phyloP scores from a whole-genome alignment of 2,329 filamentous ascomycete species.

The Nigrograna mackinnonii region DNA sequence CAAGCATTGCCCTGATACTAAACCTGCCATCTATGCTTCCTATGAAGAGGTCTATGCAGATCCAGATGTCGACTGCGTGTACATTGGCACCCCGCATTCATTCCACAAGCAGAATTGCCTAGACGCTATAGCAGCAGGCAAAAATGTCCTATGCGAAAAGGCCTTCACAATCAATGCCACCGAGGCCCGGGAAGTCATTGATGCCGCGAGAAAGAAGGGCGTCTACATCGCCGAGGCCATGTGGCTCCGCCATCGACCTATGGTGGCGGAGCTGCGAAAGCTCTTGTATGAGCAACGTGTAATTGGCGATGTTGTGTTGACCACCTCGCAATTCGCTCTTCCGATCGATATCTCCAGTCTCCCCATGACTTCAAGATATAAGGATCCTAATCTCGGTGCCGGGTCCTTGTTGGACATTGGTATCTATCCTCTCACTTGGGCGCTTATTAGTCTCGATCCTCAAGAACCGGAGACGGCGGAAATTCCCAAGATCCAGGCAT shows the following conservation, averaged over 20 bases:
- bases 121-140: slow-evolving; percentile 76
- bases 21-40: slow-evolving; percentile 69
- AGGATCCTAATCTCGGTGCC: slow-evolving; percentile 77
- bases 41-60: slow-evolving; percentile 78
- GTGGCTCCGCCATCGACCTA: slow-evolving; percentile 82
- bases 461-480: slow-evolving; percentile 49
- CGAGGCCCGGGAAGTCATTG: slow-evolving; percentile 70
- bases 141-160: slow-evolving; percentile 86
- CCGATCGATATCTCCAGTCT: slow-evolving; percentile 56
- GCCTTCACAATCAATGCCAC: slow-evolving; percentile 77
- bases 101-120: slow-evolving; percentile 86
- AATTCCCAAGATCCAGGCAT: background rate
- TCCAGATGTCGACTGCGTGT: slow-evolving; percentile 76
- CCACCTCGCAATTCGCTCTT: slow-evolving; percentile 58
- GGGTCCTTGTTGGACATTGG: slow-evolving; percentile 79
- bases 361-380: slow-evolving; percentile 56
- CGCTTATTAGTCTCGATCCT: slow-evolving; percentile 71
- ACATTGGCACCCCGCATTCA: slow-evolving; percentile 83
- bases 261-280: slow-evolving; percentile 72
- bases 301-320: slow-evolving; percentile 56
- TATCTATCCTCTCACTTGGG: slow-evolving; percentile 82
- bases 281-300: slow-evolving; percentile 53
- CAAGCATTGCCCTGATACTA: background rate
- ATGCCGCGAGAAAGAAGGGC: slow-evolving; percentile 67
- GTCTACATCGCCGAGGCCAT: slow-evolving; percentile 58